These are phyloP conservation scores for Nematodospora valgi DNA, from an alignment of 805 yeast genomes.

Conservation along the genomic window DNA sequence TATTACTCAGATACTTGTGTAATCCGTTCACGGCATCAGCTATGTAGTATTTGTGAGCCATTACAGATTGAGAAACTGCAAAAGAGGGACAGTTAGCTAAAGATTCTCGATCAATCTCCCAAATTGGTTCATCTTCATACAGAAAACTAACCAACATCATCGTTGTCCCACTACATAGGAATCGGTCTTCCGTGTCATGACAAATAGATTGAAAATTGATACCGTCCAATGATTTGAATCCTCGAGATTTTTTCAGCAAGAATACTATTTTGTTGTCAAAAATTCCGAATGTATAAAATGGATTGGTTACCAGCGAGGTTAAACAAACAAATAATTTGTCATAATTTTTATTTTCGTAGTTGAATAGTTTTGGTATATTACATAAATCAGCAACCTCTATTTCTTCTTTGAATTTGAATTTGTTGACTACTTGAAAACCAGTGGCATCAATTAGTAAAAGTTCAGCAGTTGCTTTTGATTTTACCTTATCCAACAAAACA, in stretches of 20 bases:
- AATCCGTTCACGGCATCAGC: conserved; percentile 1
- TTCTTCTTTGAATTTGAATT: too few species aligned
- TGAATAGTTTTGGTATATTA: not conserved
- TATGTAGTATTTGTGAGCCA: not conserved
- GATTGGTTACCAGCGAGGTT: not conserved
- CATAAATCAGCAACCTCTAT: conserved; percentile 1
- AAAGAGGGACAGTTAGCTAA: not conserved
- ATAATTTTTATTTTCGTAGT: not conserved
- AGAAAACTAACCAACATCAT: too few species aligned
- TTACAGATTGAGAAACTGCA: conserved; percentile 3
- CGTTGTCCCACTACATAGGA: too few species aligned
- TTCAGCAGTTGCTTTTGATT: not conserved
- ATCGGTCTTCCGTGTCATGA: too few species aligned
- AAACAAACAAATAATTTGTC: not conserved
- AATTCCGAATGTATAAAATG: not conserved
- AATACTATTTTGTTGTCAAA: too few species aligned
- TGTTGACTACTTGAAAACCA: too few species aligned
- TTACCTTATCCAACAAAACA: conserved; percentile 2
- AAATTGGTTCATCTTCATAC: too few species aligned
- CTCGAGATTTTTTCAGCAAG: too few species aligned
- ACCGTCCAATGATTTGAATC: too few species aligned
- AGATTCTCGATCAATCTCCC: too few species aligned
- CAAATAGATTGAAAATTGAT: too few species aligned
- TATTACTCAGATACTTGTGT: too few species aligned
- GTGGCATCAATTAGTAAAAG: not conserved